Base-by-base conservation (phyloP, 2,329 filamentous ascomycete species). In the Alternaria ethzedia region DNA sequence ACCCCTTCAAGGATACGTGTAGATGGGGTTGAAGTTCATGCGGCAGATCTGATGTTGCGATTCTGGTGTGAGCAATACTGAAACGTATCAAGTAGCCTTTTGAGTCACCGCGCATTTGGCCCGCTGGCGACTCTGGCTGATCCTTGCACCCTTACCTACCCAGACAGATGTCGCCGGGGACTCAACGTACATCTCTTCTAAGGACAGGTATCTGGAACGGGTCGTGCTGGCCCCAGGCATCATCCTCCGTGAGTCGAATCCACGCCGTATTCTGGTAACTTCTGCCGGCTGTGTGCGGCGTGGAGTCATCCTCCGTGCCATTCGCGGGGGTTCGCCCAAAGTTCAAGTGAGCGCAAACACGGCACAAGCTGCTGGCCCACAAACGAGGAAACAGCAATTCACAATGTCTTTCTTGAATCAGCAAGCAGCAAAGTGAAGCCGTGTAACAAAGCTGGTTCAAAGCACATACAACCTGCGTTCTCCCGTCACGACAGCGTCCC, bases 371-470 rank as follows among this genome's bases (percentile, higher is more conserved):
- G 43, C 49, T 43, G 26, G 45, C 21, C 30, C 57, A 43, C 52
- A 54, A 52, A 57, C 59, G n/a, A 21, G 50, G 46, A n/a, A 51
- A 50, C 49, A 46, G 36, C 36, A 51, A 66, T 51, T 59, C 54
- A 26, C 20, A 64, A 9, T 12, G 50, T 13, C 21, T 52, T 26
- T 21, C 11, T n/a, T 28, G 9, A 11, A 43, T 32, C 23, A 17
- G 23, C 36, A 20, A 46, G 41, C 30, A 43, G 41, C 47, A 28
- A 58, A 26, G 49, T 28, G 59, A 15, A 23, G 11, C 25, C 28
- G 23, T 20, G 7, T 52, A n/a, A 12, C 17, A 7, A 21, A 21
- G 45, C 23, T 7, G 10, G 9, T 9, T 15, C 6, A 25, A 36
- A 25, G n/a, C 23, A 46, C 23, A 36, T 50, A 60, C 67, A 61